phyloP scores from a whole-genome alignment of 306 rosid species.

The Ochetophila trinervis region DNA sequence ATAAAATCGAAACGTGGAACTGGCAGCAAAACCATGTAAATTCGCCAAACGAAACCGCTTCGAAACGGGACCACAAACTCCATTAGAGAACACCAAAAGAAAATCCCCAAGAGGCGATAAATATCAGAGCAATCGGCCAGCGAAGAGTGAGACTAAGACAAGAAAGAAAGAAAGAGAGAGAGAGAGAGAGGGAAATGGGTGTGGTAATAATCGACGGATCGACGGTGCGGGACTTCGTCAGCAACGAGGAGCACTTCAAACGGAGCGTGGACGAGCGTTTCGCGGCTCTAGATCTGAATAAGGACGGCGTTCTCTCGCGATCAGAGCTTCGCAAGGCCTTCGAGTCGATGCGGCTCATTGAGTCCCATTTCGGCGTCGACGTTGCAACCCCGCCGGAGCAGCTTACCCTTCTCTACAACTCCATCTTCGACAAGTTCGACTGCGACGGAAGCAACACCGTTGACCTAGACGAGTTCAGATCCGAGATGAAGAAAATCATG shows the following conservation, averaged over 20 bases:
- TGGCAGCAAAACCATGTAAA: too few relatives aligned
- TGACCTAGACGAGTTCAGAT: constrained; percentile 53
- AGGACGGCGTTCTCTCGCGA: constrained; percentile 80
- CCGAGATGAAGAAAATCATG: constrained; percentile 80
- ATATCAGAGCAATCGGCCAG: too few relatives aligned
- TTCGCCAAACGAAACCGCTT: too few relatives aligned
- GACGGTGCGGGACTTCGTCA: constrained; percentile 71
- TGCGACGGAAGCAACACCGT: constrained; percentile 60
- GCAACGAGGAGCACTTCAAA: constrained; percentile 45
- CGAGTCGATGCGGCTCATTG: constrained; percentile 72
- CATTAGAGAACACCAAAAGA: too few relatives aligned
- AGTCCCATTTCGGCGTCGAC: constrained; percentile 78
- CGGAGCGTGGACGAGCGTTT: constrained; percentile 62
- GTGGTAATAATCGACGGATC: constrained; percentile 74
- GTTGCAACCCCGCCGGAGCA: constrained; percentile 58
- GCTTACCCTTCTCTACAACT: constrained; percentile 57
- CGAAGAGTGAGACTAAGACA: too few relatives aligned
- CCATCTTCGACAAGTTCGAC: constrained; percentile 74
- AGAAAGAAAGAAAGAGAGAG: neutral
- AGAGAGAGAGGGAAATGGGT: constrained; percentile 26
- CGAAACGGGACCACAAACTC: too few relatives aligned
- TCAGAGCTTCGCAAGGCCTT: constrained; percentile 74
- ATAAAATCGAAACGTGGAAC: too few relatives aligned
- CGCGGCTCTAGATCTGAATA: constrained; percentile 55
- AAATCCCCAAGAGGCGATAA: too few relatives aligned